Percentiles rank a stretch among this genome's conserved stretches.
Evolutionary conservation across 23 red algal genomes (phyloP).

Genomic region (Gracilariopsis chorda): DNA sequence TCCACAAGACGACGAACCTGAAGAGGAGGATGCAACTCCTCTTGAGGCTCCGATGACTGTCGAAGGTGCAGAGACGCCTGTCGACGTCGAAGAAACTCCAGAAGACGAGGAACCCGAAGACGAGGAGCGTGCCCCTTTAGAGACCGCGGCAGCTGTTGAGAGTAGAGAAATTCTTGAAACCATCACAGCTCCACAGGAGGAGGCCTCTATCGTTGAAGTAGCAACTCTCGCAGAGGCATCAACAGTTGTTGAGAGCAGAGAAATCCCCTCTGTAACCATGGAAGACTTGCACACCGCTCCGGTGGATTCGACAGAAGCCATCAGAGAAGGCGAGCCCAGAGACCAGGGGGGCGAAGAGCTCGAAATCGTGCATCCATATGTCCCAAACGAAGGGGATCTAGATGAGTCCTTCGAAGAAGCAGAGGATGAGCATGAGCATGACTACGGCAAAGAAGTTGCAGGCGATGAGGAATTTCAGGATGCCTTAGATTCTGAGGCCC

Average conservation of each 20-base stretch:
- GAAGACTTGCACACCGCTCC: neutral
- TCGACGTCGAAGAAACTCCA: neutral
- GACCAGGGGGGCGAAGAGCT: neutral
- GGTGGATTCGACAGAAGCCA: neutral
- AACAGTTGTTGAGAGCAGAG: neutral
- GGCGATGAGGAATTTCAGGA: neutral
- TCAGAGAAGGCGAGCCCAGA: neutral
- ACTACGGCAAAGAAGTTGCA: neutral
- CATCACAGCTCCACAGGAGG: neutral
- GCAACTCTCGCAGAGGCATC: neutral
- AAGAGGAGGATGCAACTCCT: neutral
- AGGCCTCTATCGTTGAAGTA: neutral
- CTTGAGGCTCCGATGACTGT: neutral
- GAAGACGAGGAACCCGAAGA: neutral
- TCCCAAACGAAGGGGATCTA: neutral
- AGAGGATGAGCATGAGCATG: neutral
- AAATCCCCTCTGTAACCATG: neutral
- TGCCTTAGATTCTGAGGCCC: neutral
- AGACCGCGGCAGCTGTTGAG: neutral
- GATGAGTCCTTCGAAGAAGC: conserved; percentile 4
- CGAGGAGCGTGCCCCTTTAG: neutral
- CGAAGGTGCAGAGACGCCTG: neutral
- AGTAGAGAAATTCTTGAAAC: neutral
- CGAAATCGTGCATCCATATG: neutral
- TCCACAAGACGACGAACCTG: neutral